Percentiles rank a stretch among this genome's conserved stretches.
phyloP scores from a whole-genome alignment of 2,329 filamentous ascomycete species.

The Fonsecaea pugnacius region DNA sequence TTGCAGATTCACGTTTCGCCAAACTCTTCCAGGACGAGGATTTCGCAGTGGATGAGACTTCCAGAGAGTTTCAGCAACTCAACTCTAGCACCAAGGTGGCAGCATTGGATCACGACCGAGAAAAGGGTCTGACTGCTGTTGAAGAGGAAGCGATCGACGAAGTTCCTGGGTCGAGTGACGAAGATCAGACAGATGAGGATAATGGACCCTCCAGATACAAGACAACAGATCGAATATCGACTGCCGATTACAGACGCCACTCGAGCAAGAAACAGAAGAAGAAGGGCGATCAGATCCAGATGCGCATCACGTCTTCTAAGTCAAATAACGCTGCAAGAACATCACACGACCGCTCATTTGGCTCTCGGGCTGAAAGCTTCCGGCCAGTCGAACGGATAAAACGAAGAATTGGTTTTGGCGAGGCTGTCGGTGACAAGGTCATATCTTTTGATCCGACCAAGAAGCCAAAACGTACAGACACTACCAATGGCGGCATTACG shows the following conservation, averaged over 20 bases:
- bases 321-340: conserved; percentile 42
- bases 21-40: conserved; percentile 91
- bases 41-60: conserved; percentile 88
- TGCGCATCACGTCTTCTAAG: conserved; percentile 61
- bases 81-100: conserved; percentile 76
- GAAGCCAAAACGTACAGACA: conserved; percentile 43
- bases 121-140: conserved; percentile 63
- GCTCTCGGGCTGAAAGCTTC: conserved; percentile 57
- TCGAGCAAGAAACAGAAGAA: conserved; percentile 51
- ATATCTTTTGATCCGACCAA: conserved; percentile 63
- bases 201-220: conserved; percentile 41
- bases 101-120: conserved; percentile 40
- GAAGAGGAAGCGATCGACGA: conserved; percentile 65
- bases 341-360: conserved; percentile 61
- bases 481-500: conserved; percentile 30
- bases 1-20: conserved; percentile 84
- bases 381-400: conserved; percentile 43
- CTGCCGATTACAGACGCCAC: conserved; percentile 57
- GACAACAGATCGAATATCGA: conserved; percentile 54
- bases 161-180: conserved; percentile 49
- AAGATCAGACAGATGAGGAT: conserved; percentile 44
- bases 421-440: conserved; percentile 57
- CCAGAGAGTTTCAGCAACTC: conserved; percentile 80
- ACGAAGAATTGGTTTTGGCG: conserved; percentile 36
- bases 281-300: conserved; percentile 51